Evolutionary conservation across 257 asterid genomes (phyloP), one percentile per base, ranked within the genome.

Genomic region (Lantana camara): DNA sequence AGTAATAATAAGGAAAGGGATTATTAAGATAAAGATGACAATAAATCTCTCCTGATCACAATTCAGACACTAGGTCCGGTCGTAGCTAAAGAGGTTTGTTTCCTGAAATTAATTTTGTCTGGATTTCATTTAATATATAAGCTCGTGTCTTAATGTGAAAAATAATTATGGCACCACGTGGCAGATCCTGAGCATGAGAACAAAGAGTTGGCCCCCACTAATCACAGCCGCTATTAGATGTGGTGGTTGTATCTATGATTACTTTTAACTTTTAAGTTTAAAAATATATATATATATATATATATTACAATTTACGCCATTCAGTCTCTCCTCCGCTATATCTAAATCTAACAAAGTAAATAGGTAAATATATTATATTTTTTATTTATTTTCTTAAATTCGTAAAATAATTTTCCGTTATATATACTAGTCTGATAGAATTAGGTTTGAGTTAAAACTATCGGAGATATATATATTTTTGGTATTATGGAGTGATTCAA

Each of bases 1-100:
- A 34, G 73, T 58, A 58, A 47, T 68, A 66, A n/a, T n/a, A n/a
- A 56, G 72, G 49, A n/a, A 66, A 32, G 72, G 41, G 72, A 42
- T 55, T 66, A 44, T 21, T 32, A 45, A 41, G 71, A 30, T 44
- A 63, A 65, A 11, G 40, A 64, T 51, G 35, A 30, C 35, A 7
- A 30, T 30, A 30, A 30, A 30, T 30, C 3, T 30, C 35, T 30
- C 52, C 13, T 24, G 20, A 50, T 23, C 44, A 52, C 19, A 70
- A 55, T 21, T 46, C 27, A 35, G 44, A 52, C 41, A 10, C 44
- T 21, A 19, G 38, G 4, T 46, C 55, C n/a, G n/a, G n/a, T n/a
- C n/a, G n/a, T 70, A 30, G 63, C 35, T 2, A 30, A 30, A 30
- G 35, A 30, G 4, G 35, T 30, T 30, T 2, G 35, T 2, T 67